Evolutionary conservation across 2,329 filamentous ascomycete species (phyloP), one percentile per base, ranked within the genome.

Genomic region (Trichoderma sp.): DNA sequence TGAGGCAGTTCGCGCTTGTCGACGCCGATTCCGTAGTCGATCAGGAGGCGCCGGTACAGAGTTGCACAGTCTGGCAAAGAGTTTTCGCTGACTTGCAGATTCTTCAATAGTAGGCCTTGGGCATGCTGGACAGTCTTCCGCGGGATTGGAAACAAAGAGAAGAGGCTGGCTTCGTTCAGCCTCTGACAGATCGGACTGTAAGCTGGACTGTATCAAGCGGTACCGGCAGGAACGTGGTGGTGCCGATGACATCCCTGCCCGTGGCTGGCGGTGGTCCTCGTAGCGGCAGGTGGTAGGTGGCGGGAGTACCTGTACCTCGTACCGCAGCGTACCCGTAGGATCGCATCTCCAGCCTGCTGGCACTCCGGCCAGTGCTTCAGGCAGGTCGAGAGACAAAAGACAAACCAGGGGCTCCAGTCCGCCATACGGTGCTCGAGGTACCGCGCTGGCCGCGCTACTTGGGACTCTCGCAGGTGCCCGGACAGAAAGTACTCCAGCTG

Each of bases 201-300:
- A 52, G 28, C n/a, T 52, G 50, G 50, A 52, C 26, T 26, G 10
- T 39, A 14, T 39, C 34, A 5, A 39, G 34, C 5, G 34, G 34
- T 39, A 39, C 34, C 30, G 48, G 50, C 17, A 60, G 58, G 48
- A 61, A 62, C 48, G 58, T 30, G 47, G 34, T 43, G 39, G 24
- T 52, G 60, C 50, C 17, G 50, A 39, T 41, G 50, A n/a, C 60
- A 63, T 63, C 60, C 60, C 50, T 63, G 50, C n/a, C 48, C 30
- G 48, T 54, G 60, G 50, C 50, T 63, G 60, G 60, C 34, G 12
- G 34, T 39, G 34, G 34, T 39, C 34, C 34, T 39, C 34, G 34
- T 55, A 56, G 19, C 17, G 50, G 50, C 50, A 52, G 50, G 50
- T 52, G 26, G 26, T 26, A 52, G 50, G 52, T 56, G 30, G 34